Evolutionary conservation across 495 filamentous ascomycete species (phyloP), one percentile per base, ranked within the genome.

Genomic region (Tirmania nivea): DNA sequence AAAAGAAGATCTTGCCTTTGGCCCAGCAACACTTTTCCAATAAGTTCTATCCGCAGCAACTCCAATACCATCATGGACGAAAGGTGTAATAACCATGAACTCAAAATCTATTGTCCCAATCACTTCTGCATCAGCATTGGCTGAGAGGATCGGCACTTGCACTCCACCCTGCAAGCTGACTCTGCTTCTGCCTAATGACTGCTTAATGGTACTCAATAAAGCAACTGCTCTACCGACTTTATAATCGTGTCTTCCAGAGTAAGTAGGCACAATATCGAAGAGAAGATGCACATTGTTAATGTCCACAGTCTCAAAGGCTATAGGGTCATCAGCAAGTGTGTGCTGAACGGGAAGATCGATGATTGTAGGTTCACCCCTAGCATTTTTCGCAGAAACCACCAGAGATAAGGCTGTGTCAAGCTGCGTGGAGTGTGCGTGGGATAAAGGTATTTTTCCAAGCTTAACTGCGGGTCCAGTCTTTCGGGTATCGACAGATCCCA

Each of bases 181-280:
- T 19, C 86, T 77, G 50, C 82, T 78, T 19, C 60, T 52, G 9
- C 92, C 90, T 35, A 96, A 67, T 8, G 72, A 79, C 0, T 82
- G 83, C 53, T 83, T 88, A 54, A 97, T 75, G 55, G 78, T 88
- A 3, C 83, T 84, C 6, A 97, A 76, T 39, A 96, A 71, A 0
- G 90, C 90, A 31, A 95, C 90, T 34, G 79, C 90, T 14, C 90
- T 81, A n/a, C 88, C 90, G 37, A 96, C 76, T 57, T 92, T 82
- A 57, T 83, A 73, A 52, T 93, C 85, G 51, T 84, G 78, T 16
- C 80, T 79, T n/a, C 88, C 92, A 37, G 87, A 78, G 69, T 96
- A 95, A 1, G 92, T 96, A n/a, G 89, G 90, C 10, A 96, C 79
- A 53, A 97, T 86, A 61, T 97, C 90, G 59, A 97, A 97, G 37